Base-by-base conservation (phyloP, 345 rosid genomes). In the Firmiana major region DNA sequence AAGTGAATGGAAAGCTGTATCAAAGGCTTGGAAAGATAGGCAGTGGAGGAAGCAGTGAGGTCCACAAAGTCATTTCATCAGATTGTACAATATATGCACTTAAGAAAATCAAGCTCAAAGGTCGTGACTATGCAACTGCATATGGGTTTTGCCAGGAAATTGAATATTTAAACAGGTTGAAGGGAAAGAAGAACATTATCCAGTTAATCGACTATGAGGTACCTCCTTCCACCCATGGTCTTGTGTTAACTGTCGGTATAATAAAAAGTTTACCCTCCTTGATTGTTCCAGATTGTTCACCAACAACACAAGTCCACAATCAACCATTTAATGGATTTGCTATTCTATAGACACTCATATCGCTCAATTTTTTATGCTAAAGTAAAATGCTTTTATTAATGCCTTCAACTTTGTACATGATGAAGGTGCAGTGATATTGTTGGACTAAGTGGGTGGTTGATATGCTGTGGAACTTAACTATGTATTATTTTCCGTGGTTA, bases 41-140 rank as follows among this genome's bases (percentile, higher is more conserved):
- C 6, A 96, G 99, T 75, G 99, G 99, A 80, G 99, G 99, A 75
- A 96, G 99, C 86, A 96, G 99, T 84, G 99, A 96, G 85, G 99
- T 96, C 58, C 98, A 96, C 89, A 96, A 96, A 89, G 99, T 96
- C 79, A 93, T 96, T 75, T 96, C 99, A 63, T 91, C 99, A 53
- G 97, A 96, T 66, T 93, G 98, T 83, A 90, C 87, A 77, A 93
- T 96, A 79, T 92, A 90, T 40, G 99, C 98, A 13, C 97, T 96
- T 6, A 96, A 96, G 82, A 96, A 96, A 87, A 96, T 96, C 78
- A 96, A 96, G 89, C 99, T 96, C 82, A 96, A 89, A 82, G 99
- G 99, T 67, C 97, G 99, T 79, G 99, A 96, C 79, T 93, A 93
- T 79, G 94, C 93, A 48, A 96, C 98, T 36, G 97, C 99, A n/a